A percentile compares a stretch with the other conserved stretches of the same genome.
These are phyloP conservation scores for Aspergillus sp. DNA, from an alignment of 2,329 filamentous ascomycete species.

Conservation along the genomic window DNA sequence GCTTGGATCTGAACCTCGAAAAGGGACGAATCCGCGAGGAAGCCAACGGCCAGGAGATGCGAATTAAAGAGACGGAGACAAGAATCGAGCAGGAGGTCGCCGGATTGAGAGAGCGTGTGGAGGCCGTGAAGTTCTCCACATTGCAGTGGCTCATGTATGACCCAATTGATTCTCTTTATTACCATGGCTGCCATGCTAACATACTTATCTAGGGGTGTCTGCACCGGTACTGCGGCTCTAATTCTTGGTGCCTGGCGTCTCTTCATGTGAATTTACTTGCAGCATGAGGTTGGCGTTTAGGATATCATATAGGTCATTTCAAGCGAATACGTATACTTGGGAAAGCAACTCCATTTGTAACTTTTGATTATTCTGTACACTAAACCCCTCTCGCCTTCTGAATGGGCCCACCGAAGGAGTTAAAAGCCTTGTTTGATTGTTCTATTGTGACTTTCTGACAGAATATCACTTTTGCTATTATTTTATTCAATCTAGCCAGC, in stretches of 20 bases:
- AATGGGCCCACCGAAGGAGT: no score
- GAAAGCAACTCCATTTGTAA: background rate
- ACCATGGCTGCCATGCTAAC: constrained; percentile 18
- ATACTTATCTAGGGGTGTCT: constrained; percentile 48
- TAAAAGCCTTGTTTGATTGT: no score
- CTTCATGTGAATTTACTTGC: constrained; percentile 46
- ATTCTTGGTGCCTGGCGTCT: constrained; percentile 62
- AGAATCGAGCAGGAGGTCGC: constrained; percentile 97
- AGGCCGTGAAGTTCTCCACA: constrained; percentile 96
- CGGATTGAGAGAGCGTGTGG: constrained; percentile 79
- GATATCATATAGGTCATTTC: background rate
- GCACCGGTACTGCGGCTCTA: constrained; percentile 58
- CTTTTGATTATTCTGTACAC: background rate
- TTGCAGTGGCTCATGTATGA: constrained; percentile 96
- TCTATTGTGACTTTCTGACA: no score
- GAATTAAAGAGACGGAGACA: constrained; percentile 97
- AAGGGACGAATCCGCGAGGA: constrained; percentile 96
- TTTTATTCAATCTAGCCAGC: no score
- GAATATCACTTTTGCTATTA: no score
- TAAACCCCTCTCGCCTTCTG: background rate
- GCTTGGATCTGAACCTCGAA: constrained; percentile 88
- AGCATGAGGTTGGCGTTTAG: background rate
- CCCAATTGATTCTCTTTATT: background rate
- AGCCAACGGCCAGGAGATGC: constrained; percentile 91
- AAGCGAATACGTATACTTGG: background rate